Evolutionary conservation across 73 alveolate genomes (phyloP).

Genomic region (Blepharisma japonicum): DNA sequence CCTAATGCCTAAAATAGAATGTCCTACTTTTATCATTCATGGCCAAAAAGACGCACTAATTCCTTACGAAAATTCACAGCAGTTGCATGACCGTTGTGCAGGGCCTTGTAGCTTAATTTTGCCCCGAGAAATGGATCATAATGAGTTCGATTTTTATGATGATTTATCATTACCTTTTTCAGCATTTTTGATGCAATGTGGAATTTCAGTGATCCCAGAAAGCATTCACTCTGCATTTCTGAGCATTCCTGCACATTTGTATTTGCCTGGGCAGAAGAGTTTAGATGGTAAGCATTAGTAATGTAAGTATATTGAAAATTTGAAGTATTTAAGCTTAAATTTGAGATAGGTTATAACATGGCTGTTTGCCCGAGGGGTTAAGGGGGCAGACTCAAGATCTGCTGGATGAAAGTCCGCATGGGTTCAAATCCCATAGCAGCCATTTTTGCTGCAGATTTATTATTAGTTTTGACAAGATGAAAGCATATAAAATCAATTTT

Average conservation of each 20-base stretch:
- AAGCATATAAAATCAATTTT: no score
- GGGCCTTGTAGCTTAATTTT: conserved; percentile 75
- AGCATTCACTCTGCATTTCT: background rate
- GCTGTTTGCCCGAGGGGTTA: no score
- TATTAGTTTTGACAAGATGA: no score
- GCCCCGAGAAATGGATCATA: conserved; percentile 89
- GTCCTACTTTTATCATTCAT: conserved; percentile 94
- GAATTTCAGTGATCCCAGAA: background rate
- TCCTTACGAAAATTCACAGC: conserved; percentile 81
- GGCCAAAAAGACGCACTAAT: conserved; percentile 92
- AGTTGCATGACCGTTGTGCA: conserved; percentile 70
- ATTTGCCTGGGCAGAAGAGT: background rate
- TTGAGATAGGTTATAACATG: no score
- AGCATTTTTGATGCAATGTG: background rate
- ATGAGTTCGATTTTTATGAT: conserved; percentile 80
- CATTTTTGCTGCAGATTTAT: no score
- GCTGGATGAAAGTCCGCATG: no score
- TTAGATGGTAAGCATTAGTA: no score
- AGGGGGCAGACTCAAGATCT: no score
- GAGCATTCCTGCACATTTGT: background rate
- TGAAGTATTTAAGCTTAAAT: no score
- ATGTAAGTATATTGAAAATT: no score
- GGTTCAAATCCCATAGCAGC: no score
- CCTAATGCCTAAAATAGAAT: conserved; percentile 65
- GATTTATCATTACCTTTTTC: conserved; percentile 43